These are phyloP conservation scores for Aspergillus panamensis DNA, from an alignment of 495 filamentous ascomycete genomes.

Conservation along the genomic window DNA sequence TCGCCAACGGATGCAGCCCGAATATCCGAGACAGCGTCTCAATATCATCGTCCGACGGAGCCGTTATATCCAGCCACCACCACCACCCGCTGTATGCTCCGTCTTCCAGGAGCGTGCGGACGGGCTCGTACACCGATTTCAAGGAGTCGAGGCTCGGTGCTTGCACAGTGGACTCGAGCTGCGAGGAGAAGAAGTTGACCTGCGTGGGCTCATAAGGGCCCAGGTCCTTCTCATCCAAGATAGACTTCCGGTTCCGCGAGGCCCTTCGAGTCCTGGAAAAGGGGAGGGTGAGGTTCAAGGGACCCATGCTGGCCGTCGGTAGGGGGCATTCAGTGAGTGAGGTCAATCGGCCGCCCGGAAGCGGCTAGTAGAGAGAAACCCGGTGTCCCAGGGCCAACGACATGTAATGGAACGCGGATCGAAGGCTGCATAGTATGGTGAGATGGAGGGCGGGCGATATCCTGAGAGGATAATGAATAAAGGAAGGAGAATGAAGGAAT, in stretches of 20 bases:
- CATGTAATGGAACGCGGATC: conserved; percentile 3
- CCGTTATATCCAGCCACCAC: conserved; percentile 92
- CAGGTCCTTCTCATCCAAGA: conserved; percentile 3
- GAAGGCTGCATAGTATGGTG: conserved; percentile 14
- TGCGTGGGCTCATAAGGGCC: conserved; percentile 43
- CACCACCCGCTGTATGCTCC: conserved; percentile 63
- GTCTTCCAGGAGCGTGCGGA: conserved; percentile 73
- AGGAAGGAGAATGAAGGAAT: too few relatives aligned
- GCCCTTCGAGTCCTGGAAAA: neutral
- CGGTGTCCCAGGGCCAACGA: conserved; percentile 7
- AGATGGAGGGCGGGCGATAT: neutral
- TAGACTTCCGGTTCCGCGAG: neutral
- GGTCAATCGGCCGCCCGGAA: neutral
- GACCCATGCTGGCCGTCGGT: conserved; percentile 8
- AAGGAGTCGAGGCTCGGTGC: conserved; percentile 72
- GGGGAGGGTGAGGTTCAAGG: conserved; percentile 4
- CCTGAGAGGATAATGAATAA: too few relatives aligned
- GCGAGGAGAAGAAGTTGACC: conserved; percentile 85
- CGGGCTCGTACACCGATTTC: conserved; percentile 69
- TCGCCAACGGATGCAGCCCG: conserved; percentile 81
- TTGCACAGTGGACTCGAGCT: conserved; percentile 75
- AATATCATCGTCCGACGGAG: conserved; percentile 79
- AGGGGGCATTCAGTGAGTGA: neutral
- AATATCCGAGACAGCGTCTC: conserved; percentile 77
- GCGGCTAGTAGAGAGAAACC: conserved; percentile 13